Percentiles rank a stretch among this genome's conserved stretches.
phyloP scores from a whole-genome alignment of 148 eudicot species.

The Talinum fruticosum region DNA sequence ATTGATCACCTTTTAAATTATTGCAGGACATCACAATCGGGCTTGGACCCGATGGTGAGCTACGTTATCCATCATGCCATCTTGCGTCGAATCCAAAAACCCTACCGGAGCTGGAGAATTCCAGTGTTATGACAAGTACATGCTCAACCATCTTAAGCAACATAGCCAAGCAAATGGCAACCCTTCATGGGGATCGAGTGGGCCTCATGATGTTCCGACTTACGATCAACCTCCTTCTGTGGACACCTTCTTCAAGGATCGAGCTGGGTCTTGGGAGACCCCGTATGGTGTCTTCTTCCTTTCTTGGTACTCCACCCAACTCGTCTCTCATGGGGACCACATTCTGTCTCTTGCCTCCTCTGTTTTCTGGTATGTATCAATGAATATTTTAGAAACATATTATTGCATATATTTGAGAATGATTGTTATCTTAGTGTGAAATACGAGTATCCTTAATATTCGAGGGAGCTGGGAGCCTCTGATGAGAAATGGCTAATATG shows the following conservation, averaged over 20 bases:
- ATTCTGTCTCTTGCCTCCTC: slow-evolving; percentile 57
- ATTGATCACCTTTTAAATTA: slow-evolving; percentile 13
- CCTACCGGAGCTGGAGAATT: slow-evolving; percentile 69
- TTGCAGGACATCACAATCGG: slow-evolving; percentile 72
- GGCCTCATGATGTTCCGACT: slow-evolving; percentile 82
- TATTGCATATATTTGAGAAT: too few relatives aligned
- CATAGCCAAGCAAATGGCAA: slow-evolving; percentile 58
- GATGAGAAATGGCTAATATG: too few relatives aligned
- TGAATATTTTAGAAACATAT: too few relatives aligned
- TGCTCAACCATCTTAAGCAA: slow-evolving; percentile 61
- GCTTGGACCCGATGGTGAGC: slow-evolving; percentile 91
- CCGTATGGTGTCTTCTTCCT: slow-evolving; percentile 82
- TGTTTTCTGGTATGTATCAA: slow-evolving; percentile 25
- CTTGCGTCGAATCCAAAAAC: slow-evolving; percentile 20
- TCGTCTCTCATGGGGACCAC: slow-evolving; percentile 62
- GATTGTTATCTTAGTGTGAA: too few relatives aligned
- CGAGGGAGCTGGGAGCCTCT: too few relatives aligned
- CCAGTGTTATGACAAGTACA: slow-evolving; percentile 76
- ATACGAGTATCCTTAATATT: too few relatives aligned
- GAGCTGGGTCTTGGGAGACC: slow-evolving; percentile 83
- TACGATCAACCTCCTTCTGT: slow-evolving; percentile 46
- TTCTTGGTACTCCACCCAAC: slow-evolving; percentile 79
- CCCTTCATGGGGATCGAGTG: slow-evolving; percentile 80
- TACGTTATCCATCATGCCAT: slow-evolving; percentile 65
- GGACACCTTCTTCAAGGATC: slow-evolving; percentile 54